A percentile compares a stretch with the other conserved stretches of the same genome.
These are phyloP conservation scores for Colletotrichum sidae DNA, from an alignment of 2,329 filamentous ascomycete species.

Conservation along the genomic window DNA sequence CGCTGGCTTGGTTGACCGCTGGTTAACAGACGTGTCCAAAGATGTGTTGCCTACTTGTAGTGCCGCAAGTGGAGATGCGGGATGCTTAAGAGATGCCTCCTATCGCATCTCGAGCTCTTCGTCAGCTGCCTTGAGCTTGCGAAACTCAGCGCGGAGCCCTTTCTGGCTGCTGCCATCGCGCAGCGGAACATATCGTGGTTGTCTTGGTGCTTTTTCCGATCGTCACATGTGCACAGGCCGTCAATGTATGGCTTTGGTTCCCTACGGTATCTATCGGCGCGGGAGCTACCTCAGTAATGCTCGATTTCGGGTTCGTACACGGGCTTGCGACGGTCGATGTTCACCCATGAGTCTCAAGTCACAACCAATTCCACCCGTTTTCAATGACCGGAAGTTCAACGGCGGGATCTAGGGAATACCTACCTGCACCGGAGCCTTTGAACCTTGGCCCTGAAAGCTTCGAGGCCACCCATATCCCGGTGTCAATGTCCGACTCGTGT, in stretches of 20 bases:
- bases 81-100: neutral
- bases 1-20: constrained; percentile 5
- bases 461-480: neutral
- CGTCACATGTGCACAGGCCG: no score
- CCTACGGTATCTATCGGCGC: no score
- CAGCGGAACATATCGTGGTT: neutral
- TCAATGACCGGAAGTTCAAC: neutral
- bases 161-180: neutral
- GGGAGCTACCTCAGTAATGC: no score
- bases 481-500: constrained; percentile 2
- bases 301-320: neutral
- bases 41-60: neutral
- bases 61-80: constrained; percentile 12
- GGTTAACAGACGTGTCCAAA: constrained; percentile 18
- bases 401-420: constrained; percentile 2
- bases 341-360: no score
- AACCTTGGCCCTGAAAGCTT: neutral
- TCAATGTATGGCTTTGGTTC: no score
- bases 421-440: neutral
- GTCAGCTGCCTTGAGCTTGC: neutral
- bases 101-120: constrained; percentile 24
- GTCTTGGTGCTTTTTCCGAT: no score
- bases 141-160: neutral
- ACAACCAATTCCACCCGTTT: no score
- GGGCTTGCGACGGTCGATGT: no score